Conservation (phyloP, 2,329 filamentous ascomycete species). For the Piedraia hortae region DNA sequence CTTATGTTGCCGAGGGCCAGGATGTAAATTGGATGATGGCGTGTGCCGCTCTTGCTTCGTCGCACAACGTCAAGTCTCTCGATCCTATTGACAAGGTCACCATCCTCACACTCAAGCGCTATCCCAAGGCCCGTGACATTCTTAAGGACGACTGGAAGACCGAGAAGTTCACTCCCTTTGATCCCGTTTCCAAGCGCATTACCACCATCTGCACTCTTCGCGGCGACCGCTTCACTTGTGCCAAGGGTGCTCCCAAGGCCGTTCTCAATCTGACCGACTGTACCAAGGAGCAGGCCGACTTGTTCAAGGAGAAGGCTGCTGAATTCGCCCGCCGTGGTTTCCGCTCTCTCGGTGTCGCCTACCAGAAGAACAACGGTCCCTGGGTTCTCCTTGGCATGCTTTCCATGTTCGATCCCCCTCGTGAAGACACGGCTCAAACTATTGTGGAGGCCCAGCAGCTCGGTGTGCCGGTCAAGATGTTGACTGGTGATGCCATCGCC, state of each 20-base stretch:
- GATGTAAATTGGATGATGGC: conserved; percentile 72
- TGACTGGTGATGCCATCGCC: conserved; percentile 54
- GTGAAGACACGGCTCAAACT: conserved; percentile 53
- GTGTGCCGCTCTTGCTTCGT: conserved; percentile 47
- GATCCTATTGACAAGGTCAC: conserved; percentile 61
- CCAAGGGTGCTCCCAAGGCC: conserved; percentile 53
- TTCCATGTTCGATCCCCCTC: conserved; percentile 56
- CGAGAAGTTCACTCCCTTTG: conserved; percentile 51
- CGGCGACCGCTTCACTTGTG: conserved; percentile 42
- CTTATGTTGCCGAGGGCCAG: conserved; percentile 47
- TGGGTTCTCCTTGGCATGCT: conserved; percentile 52
- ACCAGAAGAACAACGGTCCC: conserved; percentile 47
- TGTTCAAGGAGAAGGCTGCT: conserved; percentile 44
- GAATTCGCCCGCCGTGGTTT: conserved; percentile 58
- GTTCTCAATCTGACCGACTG: conserved; percentile 42
- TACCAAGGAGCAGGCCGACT: conserved; percentile 32
- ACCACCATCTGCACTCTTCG: conserved; percentile 41
- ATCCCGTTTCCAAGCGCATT: conserved; percentile 57
- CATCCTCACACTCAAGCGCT: conserved; percentile 46
- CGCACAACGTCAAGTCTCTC: conserved; percentile 52
- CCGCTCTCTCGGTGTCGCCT: conserved; percentile 52
- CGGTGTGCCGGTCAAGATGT: conserved; percentile 55
- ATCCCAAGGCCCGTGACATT: conserved; percentile 52
- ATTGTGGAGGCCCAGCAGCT: conserved; percentile 51
- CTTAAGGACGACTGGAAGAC: conserved; percentile 48